These are phyloP conservation scores for Paraphaeosphaeria sporulosa DNA, from an alignment of 2,329 filamentous ascomycete species.

Conservation along the genomic window DNA sequence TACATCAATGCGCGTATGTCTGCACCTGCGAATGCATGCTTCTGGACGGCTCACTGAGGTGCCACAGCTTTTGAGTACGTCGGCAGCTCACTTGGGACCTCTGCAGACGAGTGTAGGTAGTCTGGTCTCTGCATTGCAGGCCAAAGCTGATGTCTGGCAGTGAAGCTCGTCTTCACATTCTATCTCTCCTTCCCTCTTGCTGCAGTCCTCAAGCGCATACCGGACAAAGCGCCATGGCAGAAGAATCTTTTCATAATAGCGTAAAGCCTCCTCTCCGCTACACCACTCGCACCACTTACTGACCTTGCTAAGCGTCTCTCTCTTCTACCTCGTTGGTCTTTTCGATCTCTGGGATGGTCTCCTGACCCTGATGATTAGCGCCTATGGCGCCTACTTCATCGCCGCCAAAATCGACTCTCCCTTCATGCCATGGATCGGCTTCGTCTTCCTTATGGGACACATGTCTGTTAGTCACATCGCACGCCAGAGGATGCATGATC, in stretches of 20 bases:
- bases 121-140: background rate
- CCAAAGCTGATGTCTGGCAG: conserved; percentile 56
- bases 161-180: conserved; percentile 92
- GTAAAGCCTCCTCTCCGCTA: conserved; percentile 56
- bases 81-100: conserved; percentile 65
- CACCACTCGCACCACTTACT: background rate
- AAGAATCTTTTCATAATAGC: conserved; percentile 89
- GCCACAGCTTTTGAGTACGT: conserved; percentile 67
- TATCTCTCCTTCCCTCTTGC: conserved; percentile 92
- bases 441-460: conserved; percentile 93
- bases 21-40: background rate
- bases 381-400: conserved; percentile 81
- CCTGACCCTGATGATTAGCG: conserved; percentile 79
- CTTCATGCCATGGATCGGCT: conserved; percentile 97
- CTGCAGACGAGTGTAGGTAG: conserved; percentile 68
- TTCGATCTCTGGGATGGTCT: conserved; percentile 92
- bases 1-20: conserved; percentile 68
- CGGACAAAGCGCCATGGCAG: conserved; percentile 79
- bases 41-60: conserved; percentile 1
- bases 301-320: conserved; percentile 65
- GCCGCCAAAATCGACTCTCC: conserved; percentile 83
- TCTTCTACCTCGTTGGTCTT: conserved; percentile 92
- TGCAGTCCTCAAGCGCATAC: conserved; percentile 85
- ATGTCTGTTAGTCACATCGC: conserved; percentile 90
- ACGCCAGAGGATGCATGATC: conserved; percentile 74